Evolutionary conservation across 208 protist species (phyloP).

Genomic region (Tritrichomonas musculus): DNA sequence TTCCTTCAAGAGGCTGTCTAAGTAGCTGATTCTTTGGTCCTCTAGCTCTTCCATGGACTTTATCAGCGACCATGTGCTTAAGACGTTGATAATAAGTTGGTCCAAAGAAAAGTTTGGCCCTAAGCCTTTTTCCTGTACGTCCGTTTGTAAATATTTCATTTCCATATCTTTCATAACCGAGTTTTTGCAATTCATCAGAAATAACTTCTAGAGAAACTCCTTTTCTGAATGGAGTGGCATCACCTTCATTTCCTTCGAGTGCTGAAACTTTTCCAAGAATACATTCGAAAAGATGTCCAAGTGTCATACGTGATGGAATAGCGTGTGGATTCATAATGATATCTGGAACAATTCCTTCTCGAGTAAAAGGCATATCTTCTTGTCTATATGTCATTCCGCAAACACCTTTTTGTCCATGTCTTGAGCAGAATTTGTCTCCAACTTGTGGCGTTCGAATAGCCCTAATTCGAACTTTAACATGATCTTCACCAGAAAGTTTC

Average conservation of each 20-base stretch:
- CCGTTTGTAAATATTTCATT: constrained; percentile 76
- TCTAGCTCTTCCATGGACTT: constrained; percentile 72
- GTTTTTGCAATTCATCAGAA: constrained; percentile 42
- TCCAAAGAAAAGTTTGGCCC: constrained; percentile 78
- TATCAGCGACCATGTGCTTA: constrained; percentile 88
- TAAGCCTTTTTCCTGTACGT: constrained; percentile 75
- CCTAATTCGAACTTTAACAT: constrained; percentile 73
- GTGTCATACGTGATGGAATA: constrained; percentile 95
- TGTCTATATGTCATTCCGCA: constrained; percentile 83
- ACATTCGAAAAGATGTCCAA: constrained; percentile 87
- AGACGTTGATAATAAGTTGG: constrained; percentile 86
- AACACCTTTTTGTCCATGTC: constrained; percentile 94
- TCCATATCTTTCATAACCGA: constrained; percentile 50
- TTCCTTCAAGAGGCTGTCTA: constrained; percentile 81
- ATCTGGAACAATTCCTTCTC: constrained; percentile 85
- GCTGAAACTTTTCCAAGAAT: constrained; percentile 56
- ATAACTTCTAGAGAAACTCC: constrained; percentile 65
- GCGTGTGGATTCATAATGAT: constrained; percentile 97
- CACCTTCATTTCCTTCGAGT: constrained; percentile 63
- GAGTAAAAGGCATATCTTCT: constrained; percentile 89
- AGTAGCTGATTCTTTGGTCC: constrained; percentile 75
- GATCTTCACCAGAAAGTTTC: constrained; percentile 67
- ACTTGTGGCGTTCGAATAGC: constrained; percentile 58
- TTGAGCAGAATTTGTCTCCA: constrained; percentile 91
- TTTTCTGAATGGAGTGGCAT: constrained; percentile 86